Evolutionary conservation across 2,329 filamentous ascomycete genomes (phyloP).

Genomic region (Teratosphaeriaceae sp.): DNA sequence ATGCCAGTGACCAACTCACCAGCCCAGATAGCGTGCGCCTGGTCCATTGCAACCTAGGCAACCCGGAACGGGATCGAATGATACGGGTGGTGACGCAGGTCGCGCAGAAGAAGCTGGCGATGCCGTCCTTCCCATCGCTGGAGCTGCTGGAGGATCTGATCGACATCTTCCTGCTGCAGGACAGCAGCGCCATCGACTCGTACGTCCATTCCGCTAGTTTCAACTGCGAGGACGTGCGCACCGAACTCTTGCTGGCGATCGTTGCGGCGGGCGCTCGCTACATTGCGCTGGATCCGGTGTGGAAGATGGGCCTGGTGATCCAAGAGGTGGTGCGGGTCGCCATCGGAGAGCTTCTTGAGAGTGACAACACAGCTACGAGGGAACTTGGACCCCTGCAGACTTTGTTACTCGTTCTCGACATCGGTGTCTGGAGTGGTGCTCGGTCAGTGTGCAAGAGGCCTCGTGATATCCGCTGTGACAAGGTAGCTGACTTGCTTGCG

Average conservation of each 20-base stretch:
- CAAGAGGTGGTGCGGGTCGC: slow-evolving; percentile 40
- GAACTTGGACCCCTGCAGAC: slow-evolving; percentile 44
- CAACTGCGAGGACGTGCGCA: slow-evolving; percentile 44
- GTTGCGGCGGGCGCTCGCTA: slow-evolving; percentile 53
- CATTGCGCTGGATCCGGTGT: slow-evolving; percentile 49
- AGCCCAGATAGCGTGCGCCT: slow-evolving; percentile 15
- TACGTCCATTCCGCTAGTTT: slow-evolving; percentile 57
- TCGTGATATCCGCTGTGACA: too few species aligned
- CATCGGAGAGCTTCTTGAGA: slow-evolving; percentile 35
- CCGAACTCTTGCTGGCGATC: slow-evolving; percentile 52
- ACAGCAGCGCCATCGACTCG: slow-evolving; percentile 47
- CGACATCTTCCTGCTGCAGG: slow-evolving; percentile 50
- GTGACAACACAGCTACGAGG: slow-evolving; percentile 42
- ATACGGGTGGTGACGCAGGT: slow-evolving; percentile 19
- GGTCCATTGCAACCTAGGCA: slow-evolving; percentile 16
- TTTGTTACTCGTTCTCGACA: slow-evolving; percentile 41
- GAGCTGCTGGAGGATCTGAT: slow-evolving; percentile 54
- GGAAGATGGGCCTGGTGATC: slow-evolving; percentile 50
- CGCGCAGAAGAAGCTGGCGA: slow-evolving; percentile 31
- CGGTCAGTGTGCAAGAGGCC: too few species aligned
- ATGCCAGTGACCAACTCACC: slow-evolving; percentile 18
- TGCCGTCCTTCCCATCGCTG: slow-evolving; percentile 54
- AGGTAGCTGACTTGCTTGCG: too few species aligned
- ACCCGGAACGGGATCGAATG: slow-evolving; percentile 20
- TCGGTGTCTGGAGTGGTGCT: slow-evolving; percentile 53